Evolutionary conservation across 495 filamentous ascomycete species (phyloP).

Genomic region (Aspergillus asperescens): DNA sequence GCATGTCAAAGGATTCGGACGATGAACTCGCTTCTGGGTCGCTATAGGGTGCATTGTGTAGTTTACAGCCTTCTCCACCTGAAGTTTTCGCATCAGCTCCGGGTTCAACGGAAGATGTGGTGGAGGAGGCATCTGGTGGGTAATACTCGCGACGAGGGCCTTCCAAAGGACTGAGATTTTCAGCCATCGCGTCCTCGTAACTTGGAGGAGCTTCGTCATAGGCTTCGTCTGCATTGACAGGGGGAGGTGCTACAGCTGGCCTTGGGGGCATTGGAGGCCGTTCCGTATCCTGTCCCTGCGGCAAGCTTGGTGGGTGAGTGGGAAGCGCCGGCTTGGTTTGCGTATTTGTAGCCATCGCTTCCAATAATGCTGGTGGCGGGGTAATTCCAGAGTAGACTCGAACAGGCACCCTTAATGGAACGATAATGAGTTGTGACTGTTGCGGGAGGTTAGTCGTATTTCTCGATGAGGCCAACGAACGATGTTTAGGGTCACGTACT

Average conservation of each 20-base stretch:
- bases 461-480: neutral
- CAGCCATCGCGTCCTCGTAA: slow-evolving; percentile 88
- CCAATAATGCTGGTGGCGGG: slow-evolving; percentile 71
- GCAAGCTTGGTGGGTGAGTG: slow-evolving; percentile 22
- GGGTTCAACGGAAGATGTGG: slow-evolving; percentile 29
- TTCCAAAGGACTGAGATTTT: slow-evolving; percentile 61
- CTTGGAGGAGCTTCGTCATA: slow-evolving; percentile 66
- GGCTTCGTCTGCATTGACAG: slow-evolving; percentile 30
- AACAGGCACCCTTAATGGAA: slow-evolving; percentile 72
- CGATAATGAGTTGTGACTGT: slow-evolving; percentile 62
- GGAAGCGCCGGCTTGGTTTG: slow-evolving; percentile 25
- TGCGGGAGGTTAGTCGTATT: slow-evolving; percentile 2
- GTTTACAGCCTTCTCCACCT: slow-evolving; percentile 30
- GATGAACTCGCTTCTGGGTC: slow-evolving; percentile 31
- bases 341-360: slow-evolving; percentile 51
- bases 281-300: slow-evolving; percentile 18
- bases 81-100: slow-evolving; percentile 41
- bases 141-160: slow-evolving; percentile 60
- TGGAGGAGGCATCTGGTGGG: slow-evolving; percentile 45
- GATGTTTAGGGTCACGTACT: slow-evolving; percentile 32
- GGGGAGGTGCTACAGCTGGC: slow-evolving; percentile 20
- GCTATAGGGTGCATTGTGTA: slow-evolving; percentile 16
- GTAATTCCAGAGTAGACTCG: slow-evolving; percentile 84
- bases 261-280: slow-evolving; percentile 37
- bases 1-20: slow-evolving; percentile 45